These are phyloP conservation scores for Aspergillus steynii DNA, from an alignment of 495 filamentous ascomycete species.

Conservation along the genomic window DNA sequence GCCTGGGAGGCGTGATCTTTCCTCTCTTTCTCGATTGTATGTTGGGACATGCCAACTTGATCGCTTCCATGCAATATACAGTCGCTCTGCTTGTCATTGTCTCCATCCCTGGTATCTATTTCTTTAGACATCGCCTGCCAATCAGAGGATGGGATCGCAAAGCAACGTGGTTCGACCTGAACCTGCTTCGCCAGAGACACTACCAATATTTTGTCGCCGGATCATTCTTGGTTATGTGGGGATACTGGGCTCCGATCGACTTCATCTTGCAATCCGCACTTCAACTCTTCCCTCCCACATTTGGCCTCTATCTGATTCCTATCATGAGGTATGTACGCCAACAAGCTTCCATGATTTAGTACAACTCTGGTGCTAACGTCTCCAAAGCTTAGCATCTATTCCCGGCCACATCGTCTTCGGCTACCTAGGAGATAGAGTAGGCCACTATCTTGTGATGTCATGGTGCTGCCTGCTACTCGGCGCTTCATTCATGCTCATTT, in stretches of 20 bases:
- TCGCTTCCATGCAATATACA: constrained; percentile 25
- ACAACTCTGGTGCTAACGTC: not conserved
- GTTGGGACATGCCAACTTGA: constrained; percentile 23
- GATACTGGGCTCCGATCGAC: constrained; percentile 33
- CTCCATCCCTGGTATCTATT: constrained; percentile 18
- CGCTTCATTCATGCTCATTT: constrained; percentile 43
- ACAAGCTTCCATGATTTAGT: not conserved
- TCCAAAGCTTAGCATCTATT: constrained; percentile 31
- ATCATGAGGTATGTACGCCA: constrained; percentile 25
- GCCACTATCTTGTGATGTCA: not conserved
- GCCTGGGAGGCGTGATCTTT: constrained; percentile 39
- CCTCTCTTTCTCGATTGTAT: constrained; percentile 30
- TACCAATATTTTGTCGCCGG: constrained; percentile 34
- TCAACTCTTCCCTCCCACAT: constrained; percentile 16
- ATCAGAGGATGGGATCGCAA: constrained; percentile 28
- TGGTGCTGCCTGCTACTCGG: not conserved
- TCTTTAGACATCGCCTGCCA: constrained; percentile 28
- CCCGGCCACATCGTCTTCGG: constrained; percentile 68
- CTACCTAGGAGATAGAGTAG: not conserved
- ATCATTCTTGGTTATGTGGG: constrained; percentile 30
- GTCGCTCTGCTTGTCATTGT: constrained; percentile 34
- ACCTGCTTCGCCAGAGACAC: constrained; percentile 25
- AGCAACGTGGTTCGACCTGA: constrained; percentile 30
- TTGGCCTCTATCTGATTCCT: constrained; percentile 34
- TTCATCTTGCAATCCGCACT: constrained; percentile 27